Evolutionary conservation across 805 yeast genomes (phyloP).

Genomic region (Pichia exigua): DNA sequence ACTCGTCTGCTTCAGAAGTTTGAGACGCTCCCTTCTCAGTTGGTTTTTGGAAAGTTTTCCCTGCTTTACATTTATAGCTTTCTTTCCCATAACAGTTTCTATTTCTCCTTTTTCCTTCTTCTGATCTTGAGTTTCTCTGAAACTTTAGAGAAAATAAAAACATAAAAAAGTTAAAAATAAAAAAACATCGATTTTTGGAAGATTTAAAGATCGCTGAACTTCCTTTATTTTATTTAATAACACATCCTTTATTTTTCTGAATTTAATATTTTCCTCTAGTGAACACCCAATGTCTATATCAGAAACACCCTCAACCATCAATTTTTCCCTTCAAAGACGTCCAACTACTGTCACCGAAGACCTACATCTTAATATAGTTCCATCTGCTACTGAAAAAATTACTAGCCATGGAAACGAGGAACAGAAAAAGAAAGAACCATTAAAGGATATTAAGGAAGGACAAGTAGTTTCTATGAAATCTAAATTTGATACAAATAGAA

Average conservation of each 20-base stretch:
- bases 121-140: background rate
- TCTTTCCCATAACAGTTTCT: background rate
- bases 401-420: background rate
- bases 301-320: background rate
- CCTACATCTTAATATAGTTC: background rate
- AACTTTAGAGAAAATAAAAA: background rate
- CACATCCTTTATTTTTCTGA: background rate
- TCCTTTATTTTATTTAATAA: background rate
- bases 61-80: slow-evolving; percentile 2
- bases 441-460: slow-evolving; percentile 1
- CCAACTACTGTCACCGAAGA: slow-evolving; percentile 5
- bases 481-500: background rate
- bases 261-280: too few species aligned
- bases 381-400: background rate
- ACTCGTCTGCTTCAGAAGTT: slow-evolving; percentile 17
- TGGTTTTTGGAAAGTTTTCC: slow-evolving; percentile 44
- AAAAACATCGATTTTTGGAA: background rate
- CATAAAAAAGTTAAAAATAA: background rate
- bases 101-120: background rate
- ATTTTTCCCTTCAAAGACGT: background rate
- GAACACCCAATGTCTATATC: background rate
- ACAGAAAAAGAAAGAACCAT: background rate
- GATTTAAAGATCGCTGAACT: background rate
- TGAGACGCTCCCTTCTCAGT: slow-evolving; percentile 43
- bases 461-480: background rate